phyloP scores from a whole-genome alignment of 768 basidiomycete species.

The Tylopilus vinaceipallidus region DNA sequence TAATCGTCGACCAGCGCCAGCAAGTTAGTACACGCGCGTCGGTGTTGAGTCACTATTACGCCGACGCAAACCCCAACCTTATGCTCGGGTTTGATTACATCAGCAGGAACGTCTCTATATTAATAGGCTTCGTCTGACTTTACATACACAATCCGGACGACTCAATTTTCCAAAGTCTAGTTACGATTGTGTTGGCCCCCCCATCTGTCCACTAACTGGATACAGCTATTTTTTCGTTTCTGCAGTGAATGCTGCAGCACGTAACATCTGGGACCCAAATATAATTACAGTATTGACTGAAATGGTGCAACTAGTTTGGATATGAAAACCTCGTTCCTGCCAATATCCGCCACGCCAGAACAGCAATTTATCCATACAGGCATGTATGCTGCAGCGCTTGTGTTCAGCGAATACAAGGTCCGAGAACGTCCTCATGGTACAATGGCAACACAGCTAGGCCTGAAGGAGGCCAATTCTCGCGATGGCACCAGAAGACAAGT shows the following conservation, averaged over 20 bases:
- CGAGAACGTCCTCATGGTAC: background rate
- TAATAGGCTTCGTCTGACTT: no score
- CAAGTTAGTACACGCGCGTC: no score
- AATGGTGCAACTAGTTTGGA: background rate
- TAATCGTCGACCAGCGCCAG: no score
- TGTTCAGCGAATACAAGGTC: background rate
- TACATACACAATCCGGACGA: no score
- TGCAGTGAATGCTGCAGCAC: no score
- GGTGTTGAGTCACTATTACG: slow-evolving; percentile 2
- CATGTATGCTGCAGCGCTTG: background rate
- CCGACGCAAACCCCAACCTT: slow-evolving; percentile 23
- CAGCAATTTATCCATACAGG: background rate
- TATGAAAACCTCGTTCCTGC: background rate
- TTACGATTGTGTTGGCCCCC: no score
- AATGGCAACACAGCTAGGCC: slow-evolving; percentile 9
- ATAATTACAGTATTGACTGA: no score
- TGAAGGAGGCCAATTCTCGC: background rate
- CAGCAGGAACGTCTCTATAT: background rate
- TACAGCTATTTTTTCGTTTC: no score
- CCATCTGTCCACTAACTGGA: no score
- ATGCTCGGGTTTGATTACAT: slow-evolving; percentile 14
- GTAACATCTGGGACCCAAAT: no score
- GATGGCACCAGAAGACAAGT: background rate
- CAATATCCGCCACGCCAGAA: background rate
- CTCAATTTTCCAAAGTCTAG: no score